Base-by-base conservation (phyloP, 495 filamentous ascomycete species). In the Penicillium riverlandense region DNA sequence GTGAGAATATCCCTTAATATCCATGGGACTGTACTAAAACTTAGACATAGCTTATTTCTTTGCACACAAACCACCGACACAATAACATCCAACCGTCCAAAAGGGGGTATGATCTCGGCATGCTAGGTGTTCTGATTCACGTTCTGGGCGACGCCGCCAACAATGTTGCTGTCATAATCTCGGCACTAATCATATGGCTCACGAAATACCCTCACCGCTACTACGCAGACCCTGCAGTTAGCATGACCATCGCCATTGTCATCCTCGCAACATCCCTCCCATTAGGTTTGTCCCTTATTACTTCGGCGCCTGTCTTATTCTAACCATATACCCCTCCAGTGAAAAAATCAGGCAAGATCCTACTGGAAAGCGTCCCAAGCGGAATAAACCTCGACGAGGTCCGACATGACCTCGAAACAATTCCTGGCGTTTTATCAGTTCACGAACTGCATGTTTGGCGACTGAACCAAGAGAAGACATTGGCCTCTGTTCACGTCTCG, bases 321-420 rank as follows among this genome's bases (percentile, higher is more conserved):
- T 22, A 22, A 22, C 22, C 22, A 4, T 4, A 4, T 28, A n/a
- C 10, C 4, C n/a, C 28, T 29, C 2, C 33, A 66, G 67, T 71
- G 6, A 59, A 51, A 46, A 52, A 55, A 15, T 52, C 53, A 15
- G 65, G 71, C 6, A 33, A 38, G 1, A 88, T 94, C 35, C 76
- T 94, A 7, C 78, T 95, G 0, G 84, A 94, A 62, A 86, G 85
- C 22, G 88, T 85, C 0, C 88, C 88, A 0, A 76, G 79, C 13
- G 81, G 83, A 33, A 80, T 95, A 52, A 74, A 80, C 32, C 69
- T 85, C 37, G 77, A 82, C 40, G 81, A 91, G 44, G 82, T 95
- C 55, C 80, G 83, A 47, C 76, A 84, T 43, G 89, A 95, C 44
- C 46, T 74, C 0, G 59, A 71, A 54, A 45, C 61, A 51, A 64